These are phyloP conservation scores for Luffa acutangula DNA, from an alignment of 306 rosid genomes.

Conservation along the genomic window DNA sequence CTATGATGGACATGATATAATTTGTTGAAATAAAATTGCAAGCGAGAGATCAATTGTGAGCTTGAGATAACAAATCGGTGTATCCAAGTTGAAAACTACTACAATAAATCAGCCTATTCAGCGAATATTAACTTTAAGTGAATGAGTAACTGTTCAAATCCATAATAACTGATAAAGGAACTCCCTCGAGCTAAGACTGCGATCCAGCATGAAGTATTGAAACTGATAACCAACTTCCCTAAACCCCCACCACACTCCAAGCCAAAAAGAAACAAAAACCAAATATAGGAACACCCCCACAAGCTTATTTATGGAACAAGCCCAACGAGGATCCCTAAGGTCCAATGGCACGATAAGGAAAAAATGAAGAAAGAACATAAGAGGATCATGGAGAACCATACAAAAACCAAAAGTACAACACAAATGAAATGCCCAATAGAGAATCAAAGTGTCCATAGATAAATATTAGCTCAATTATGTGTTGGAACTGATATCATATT, in stretches of 20 bases:
- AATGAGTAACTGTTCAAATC: not conserved
- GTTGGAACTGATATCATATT: not conserved
- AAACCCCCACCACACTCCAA: not conserved
- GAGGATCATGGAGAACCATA: not conserved
- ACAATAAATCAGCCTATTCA: not conserved
- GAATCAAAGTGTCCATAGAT: not conserved
- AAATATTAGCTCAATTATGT: not conserved
- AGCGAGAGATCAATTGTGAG: not conserved
- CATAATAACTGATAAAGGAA: not conserved
- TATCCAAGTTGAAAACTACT: not conserved
- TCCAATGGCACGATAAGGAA: not conserved
- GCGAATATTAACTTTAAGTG: not conserved
- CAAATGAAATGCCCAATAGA: not conserved
- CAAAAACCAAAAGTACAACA: not conserved
- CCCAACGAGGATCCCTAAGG: not conserved
- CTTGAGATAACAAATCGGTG: not conserved
- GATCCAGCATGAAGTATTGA: not conserved
- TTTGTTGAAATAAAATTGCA: not conserved
- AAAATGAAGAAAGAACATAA: not conserved
- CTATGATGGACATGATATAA: not conserved
- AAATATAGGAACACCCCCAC: not conserved
- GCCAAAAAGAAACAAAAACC: not conserved
- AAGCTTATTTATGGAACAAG: not conserved
- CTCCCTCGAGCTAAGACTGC: not conserved
- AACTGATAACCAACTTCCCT: not conserved